Base-by-base conservation (phyloP, 73 alveolate genomes). In the Paramecium octaurelia region DNA sequence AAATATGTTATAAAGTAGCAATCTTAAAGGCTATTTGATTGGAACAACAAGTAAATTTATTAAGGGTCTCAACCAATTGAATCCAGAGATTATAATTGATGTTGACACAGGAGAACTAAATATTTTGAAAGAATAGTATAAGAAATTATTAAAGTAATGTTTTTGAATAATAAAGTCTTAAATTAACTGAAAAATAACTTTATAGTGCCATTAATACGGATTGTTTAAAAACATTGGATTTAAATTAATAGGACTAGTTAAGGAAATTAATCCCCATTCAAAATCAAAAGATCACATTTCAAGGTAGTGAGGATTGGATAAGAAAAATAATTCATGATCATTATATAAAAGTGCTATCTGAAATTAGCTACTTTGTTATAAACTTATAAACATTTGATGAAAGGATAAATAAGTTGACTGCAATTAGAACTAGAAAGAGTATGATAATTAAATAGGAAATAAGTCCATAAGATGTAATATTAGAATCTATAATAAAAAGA, bases 271-370 rank as follows among this genome's bases (percentile, higher is more conserved):
- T 31, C 35, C 73, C 84, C 2, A 42, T 58, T 40, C 34, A 42
- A 58, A 58, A 64, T 36, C 31, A 68, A 21, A 77, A 87, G 9
- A 64, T 73, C 31, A 64, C 93, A 3, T 87, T 87, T 64, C 42
- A 64, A 18, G 93, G 93, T 3, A 87, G 93, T 36, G 88, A 89
- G 9, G 94, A 89, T 23, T 89, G 92, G 92, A 89, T 89, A 27
- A 69, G 92, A 34, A 46, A 71, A 44, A 80, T 80, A 31, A 80
- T 80, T 34, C 70, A 80, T 23, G 91, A 80, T 43, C 38, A 73
- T 73, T 73, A 16, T 6, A 23, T 31, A 29, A 73, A 73, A 73
- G 3, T 73, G 24, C 10, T 73, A 35, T 34, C 87, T 12, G 87
- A 73, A 21, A 44, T 46, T 21, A 38, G 75, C 10, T 80, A 20